A percentile compares a stretch with the other conserved stretches of the same genome.
Conservation (phyloP, 768 basidiomycete genomes). For the Tricholomella constricta region DNA sequence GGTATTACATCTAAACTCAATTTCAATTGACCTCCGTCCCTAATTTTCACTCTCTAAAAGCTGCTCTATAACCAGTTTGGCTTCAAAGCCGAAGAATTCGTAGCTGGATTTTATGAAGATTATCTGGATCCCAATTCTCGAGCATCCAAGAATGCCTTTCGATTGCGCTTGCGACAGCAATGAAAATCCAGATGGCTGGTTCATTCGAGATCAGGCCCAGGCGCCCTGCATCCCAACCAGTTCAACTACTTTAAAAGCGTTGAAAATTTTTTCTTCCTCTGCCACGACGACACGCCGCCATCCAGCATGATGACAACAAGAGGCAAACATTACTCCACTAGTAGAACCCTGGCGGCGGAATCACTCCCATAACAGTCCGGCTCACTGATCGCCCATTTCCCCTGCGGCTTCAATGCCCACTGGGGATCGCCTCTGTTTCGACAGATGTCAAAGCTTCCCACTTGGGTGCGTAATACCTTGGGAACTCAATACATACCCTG, state of each 20-base stretch:
- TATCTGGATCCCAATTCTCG: constrained; percentile 72
- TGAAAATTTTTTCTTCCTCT: background rate
- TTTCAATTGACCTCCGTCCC: background rate
- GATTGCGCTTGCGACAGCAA: constrained; percentile 67
- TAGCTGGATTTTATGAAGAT: constrained; percentile 79
- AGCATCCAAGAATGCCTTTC: constrained; percentile 80
- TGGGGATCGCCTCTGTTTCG: constrained; percentile 4
- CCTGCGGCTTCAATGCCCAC: background rate
- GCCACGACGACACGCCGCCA: background rate
- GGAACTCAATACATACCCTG: constrained; percentile 3
- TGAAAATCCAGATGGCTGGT: constrained; percentile 10
- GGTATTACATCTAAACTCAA: constrained; percentile 39
- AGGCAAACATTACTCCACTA: background rate
- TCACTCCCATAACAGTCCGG: background rate
- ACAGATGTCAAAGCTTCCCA: background rate
- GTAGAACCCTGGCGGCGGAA: background rate
- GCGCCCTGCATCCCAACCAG: background rate
- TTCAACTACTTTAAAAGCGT: background rate
- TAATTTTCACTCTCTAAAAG: constrained; percentile 34
- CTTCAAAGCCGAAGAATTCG: constrained; percentile 85
- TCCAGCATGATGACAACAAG: background rate
- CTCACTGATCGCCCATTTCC: background rate
- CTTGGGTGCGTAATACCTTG: background rate
- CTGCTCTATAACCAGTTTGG: constrained; percentile 84
- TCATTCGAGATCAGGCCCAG: background rate